phyloP scores from a whole-genome alignment of 345 rosid species.

The Draba incana region DNA sequence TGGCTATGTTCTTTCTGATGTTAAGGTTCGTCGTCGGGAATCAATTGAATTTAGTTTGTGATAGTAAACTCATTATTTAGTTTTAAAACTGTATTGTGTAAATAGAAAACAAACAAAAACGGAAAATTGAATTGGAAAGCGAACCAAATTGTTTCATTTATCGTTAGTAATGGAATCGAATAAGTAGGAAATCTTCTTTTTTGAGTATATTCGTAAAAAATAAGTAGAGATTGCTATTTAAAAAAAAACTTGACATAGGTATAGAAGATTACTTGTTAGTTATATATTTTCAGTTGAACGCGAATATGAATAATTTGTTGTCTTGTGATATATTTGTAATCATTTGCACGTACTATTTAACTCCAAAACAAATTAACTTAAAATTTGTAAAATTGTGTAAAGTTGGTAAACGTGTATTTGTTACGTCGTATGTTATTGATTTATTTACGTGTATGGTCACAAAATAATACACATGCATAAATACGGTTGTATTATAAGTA shows the following conservation, averaged over 20 bases:
- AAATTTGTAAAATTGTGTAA: background rate
- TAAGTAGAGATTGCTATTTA: background rate
- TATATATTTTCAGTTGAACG: too few species aligned
- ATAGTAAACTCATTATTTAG: background rate
- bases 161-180: background rate
- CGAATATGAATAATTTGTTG: too few species aligned
- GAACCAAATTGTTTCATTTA: background rate
- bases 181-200: background rate
- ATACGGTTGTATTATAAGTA: background rate
- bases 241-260: too few species aligned
- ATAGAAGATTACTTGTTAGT: too few species aligned
- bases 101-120: too few species aligned
- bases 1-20: slow-evolving; percentile 49
- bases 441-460: too few species aligned
- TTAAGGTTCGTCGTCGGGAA: slow-evolving; percentile 45
- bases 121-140: background rate
- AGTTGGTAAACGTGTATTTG: slow-evolving; percentile 10
- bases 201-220: background rate
- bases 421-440: background rate
- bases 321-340: too few species aligned
- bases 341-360: background rate
- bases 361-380: background rate
- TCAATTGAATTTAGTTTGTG: slow-evolving; percentile 7
- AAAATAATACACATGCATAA: slow-evolving; percentile 8
- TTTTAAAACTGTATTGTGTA: background rate